phyloP scores from a whole-genome alignment of 306 rosid genomes.

The Vigna angularis region DNA sequence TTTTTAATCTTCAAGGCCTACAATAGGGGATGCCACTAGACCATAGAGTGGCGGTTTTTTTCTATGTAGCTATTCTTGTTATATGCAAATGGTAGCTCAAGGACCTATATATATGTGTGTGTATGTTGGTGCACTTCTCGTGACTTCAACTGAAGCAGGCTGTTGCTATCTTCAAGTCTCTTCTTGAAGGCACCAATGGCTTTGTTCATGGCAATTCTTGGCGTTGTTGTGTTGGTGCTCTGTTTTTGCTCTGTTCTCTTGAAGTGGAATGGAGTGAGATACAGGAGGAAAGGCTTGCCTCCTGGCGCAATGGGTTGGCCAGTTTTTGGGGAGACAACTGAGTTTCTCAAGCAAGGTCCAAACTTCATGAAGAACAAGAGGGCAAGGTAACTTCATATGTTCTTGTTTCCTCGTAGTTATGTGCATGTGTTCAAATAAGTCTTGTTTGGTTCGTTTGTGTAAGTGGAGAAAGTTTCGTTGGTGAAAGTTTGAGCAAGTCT shows the following conservation, averaged over 20 bases:
- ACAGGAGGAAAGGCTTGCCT: constrained; percentile 80
- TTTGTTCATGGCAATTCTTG: constrained; percentile 52
- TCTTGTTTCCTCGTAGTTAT: constrained; percentile 2
- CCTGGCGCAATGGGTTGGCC: constrained; percentile 99
- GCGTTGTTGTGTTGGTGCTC: constrained; percentile 61
- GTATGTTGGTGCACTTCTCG: constrained; percentile 43
- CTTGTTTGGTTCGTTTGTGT: constrained; percentile 16
- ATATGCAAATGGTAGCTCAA: constrained; percentile 51
- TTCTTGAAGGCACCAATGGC: constrained; percentile 72
- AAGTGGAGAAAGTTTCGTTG: background rate
- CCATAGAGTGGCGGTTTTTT: constrained; percentile 67
- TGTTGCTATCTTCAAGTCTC: constrained; percentile 43
- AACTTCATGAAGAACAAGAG: constrained; percentile 89
- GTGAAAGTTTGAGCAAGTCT: background rate
- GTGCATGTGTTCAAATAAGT: constrained; percentile 20
- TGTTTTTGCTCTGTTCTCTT: constrained; percentile 84
- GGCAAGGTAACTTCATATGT: constrained; percentile 68
- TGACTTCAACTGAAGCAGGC: constrained; percentile 46
- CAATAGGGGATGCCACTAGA: constrained; percentile 68
- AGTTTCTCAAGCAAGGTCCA: constrained; percentile 98
- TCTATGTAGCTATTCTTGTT: constrained; percentile 43
- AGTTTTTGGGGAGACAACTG: constrained; percentile 93
- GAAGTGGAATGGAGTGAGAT: constrained; percentile 82
- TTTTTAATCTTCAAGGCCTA: constrained; percentile 44
- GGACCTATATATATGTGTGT: constrained; percentile 63